phyloP scores from a whole-genome alignment of 2,329 filamentous ascomycete genomes.

The Endothia cerciana region DNA sequence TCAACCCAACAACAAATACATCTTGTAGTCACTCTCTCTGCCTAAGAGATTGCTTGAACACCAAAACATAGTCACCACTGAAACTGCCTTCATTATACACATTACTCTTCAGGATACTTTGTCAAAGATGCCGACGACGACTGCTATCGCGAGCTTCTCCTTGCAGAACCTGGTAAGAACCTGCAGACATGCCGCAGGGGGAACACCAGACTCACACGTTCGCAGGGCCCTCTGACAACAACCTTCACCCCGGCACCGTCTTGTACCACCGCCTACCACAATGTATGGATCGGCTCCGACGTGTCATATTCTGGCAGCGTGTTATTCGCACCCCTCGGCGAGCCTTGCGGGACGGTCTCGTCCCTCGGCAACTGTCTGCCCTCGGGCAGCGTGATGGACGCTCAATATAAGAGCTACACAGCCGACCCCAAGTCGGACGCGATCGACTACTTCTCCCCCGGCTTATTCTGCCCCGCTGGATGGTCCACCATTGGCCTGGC shows the following conservation, averaged over 20 bases:
- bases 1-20: neutral
- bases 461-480: slow-evolving; percentile 14
- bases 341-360: neutral
- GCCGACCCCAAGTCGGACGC: neutral
- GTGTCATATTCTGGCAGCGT: neutral
- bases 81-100: neutral
- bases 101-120: neutral
- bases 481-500: slow-evolving; percentile 21
- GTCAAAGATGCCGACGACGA: slow-evolving; percentile 6
- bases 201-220: neutral
- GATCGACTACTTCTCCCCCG: slow-evolving; percentile 20
- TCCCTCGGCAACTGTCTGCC: slow-evolving; percentile 15
- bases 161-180: slow-evolving; percentile 2
- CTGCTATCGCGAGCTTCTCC: neutral
- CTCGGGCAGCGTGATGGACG: slow-evolving; percentile 18
- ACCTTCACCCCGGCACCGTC: slow-evolving; percentile 22
- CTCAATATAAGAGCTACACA: neutral
- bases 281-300: neutral
- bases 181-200: neutral
- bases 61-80: neutral
- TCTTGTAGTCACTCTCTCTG: neutral
- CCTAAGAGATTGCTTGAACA: neutral
- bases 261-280: slow-evolving; percentile 1
- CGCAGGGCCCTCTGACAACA: slow-evolving; percentile 23
- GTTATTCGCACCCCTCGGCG: neutral